Conservation (phyloP, 306 rosid species). For the Begonia loranthoides region DNA sequence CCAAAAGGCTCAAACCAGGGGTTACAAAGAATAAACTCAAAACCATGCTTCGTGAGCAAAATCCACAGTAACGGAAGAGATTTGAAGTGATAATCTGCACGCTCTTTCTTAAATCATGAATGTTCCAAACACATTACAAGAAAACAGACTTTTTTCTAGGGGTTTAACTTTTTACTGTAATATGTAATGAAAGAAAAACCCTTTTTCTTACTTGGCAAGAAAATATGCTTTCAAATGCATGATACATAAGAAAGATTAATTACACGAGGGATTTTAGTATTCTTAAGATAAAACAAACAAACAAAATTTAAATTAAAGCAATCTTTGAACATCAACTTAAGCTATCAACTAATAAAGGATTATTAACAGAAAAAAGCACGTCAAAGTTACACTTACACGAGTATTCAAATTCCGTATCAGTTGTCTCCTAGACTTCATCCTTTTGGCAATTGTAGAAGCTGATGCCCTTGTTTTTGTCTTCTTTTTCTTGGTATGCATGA, state of each 20-base stretch:
- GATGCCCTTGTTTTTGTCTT: slow-evolving; percentile 9
- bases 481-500: slow-evolving; percentile 32
- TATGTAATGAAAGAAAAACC: too few relatives aligned
- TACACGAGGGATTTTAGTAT: neutral
- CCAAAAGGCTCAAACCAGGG: too few relatives aligned
- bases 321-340: neutral
- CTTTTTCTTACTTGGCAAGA: too few relatives aligned
- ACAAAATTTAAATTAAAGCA: neutral
- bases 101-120: too few relatives aligned
- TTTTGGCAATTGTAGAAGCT: neutral
- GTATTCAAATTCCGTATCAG: neutral
- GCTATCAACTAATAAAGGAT: neutral
- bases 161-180: too few relatives aligned
- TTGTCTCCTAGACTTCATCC: neutral
- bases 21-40: too few relatives aligned
- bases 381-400: neutral
- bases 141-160: too few relatives aligned
- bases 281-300: neutral
- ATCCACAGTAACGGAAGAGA: too few relatives aligned
- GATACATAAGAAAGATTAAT: neutral
- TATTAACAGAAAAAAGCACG: neutral
- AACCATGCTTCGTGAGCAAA: too few relatives aligned
- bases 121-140: too few relatives aligned
- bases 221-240: neutral
- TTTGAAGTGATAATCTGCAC: too few relatives aligned